Base-by-base conservation (phyloP, 2,329 filamentous ascomycete species). In the Penicillium verrucosum region DNA sequence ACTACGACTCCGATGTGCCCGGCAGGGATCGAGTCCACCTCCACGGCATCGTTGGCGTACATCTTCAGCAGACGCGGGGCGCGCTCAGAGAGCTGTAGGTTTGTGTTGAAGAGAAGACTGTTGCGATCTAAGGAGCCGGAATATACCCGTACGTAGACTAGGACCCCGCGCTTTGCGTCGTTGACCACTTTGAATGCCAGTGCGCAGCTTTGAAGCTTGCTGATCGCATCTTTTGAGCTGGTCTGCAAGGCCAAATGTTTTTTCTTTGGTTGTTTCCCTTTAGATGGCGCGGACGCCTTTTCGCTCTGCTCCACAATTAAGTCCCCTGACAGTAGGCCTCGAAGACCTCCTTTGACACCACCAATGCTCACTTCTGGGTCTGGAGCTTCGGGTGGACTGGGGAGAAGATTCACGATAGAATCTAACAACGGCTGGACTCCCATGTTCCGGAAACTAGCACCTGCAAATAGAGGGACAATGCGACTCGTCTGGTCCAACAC, bases 1-100 rank as follows among this genome's bases (percentile, higher is more conserved):
- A 89, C 87, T 49, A 99, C 88, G 4, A 96, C 94, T 32, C 94
- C 94, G 59, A 99, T 99, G 70, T 97, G 92, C 0, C 94, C 94
- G 0, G 90, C 85, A 3, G 85, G 80, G 37, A 99, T 89, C 29
- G 87, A 84, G 21, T 88, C 84, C 23, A 97, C 87, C 61, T 97
- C 92, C 16, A 95, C 84, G 0, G 92, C 89, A 68, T 95, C 90
- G 36, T 87, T 88, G 49, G 91, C 94, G 59, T 94, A 95, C 78
- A 97, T 95, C 64, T 92, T 92, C 54, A 97, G 78, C 36, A 97
- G 82, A 4, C 89, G 87, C 53, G 91, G 88, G 0, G 90, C 89
- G 48, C 88, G 84, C 70, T 97, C 94, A 0, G 87, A 86, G n/a
- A 85, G 77, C 56, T 88, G 82, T 2, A 96, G 82, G 62, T 90